phyloP scores from a whole-genome alignment of 139 green algal genomes.

The Volvox africanus region DNA sequence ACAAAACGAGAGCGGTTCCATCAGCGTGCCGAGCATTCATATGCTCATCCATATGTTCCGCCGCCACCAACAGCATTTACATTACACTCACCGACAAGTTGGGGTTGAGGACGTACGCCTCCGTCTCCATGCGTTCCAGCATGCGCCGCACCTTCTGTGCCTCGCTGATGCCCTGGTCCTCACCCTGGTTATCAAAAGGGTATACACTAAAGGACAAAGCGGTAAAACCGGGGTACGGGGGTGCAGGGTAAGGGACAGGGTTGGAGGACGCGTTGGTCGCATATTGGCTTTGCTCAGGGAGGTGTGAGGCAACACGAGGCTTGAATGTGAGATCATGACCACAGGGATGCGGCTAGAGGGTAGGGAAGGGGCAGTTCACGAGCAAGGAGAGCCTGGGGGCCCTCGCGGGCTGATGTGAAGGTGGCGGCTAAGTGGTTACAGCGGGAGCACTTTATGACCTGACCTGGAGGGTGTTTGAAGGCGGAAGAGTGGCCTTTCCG shows the following conservation, averaged over 20 bases:
- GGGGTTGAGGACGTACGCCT: constrained; percentile 72
- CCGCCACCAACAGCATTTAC: no score
- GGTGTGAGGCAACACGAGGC: not conserved
- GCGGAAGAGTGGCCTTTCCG: no score
- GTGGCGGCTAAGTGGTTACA: no score
- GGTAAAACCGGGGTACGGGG: not conserved
- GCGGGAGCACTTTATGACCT: no score
- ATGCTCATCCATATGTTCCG: no score
- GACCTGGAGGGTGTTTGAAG: no score
- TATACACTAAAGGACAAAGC: constrained; percentile 40
- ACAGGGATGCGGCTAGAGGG: not conserved
- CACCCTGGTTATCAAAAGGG: constrained; percentile 59
- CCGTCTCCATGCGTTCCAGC: constrained; percentile 86
- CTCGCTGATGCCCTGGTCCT: constrained; percentile 36
- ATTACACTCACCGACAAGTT: not conserved
- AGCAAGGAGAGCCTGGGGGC: not conserved
- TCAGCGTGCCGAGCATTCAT: no score
- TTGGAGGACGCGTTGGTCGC: not conserved
- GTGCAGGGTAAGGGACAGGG: not conserved
- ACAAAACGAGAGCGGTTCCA: no score
- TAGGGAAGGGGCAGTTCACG: not conserved
- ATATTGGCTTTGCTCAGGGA: not conserved
- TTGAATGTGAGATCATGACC: not conserved
- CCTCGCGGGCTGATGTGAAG: no score
- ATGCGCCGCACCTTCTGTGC: constrained; percentile 51